A percentile compares a stretch with the other conserved stretches of the same genome.
Conservation (phyloP, 2,329 filamentous ascomycete genomes). For the Shiraia bambusicola region DNA sequence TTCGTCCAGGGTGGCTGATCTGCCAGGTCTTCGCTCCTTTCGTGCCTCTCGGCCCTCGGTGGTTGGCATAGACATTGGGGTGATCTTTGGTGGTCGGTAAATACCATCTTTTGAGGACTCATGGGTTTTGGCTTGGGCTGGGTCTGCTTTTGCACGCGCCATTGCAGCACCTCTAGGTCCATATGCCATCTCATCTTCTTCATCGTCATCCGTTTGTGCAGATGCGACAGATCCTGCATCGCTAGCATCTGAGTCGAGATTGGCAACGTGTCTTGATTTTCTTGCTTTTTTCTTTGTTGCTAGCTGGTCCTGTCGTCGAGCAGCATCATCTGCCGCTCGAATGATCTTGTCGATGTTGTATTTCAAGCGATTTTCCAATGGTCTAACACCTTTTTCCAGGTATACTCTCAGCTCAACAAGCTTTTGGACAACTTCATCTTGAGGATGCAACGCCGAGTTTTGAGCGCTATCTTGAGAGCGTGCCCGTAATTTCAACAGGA, state of each 20-base stretch:
- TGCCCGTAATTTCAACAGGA: constrained; percentile 71
- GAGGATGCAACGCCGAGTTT: constrained; percentile 48
- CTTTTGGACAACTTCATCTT: constrained; percentile 75
- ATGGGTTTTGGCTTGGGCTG: constrained; percentile 19
- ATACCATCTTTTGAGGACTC: constrained; percentile 62
- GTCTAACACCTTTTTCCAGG: constrained; percentile 87
- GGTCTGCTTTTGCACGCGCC: constrained; percentile 28
- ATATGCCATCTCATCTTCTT: constrained; percentile 64
- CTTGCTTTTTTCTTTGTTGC: constrained; percentile 17
- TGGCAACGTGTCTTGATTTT: constrained; percentile 42
- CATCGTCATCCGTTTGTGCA: constrained; percentile 38
- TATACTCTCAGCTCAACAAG: constrained; percentile 91
- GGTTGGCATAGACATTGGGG: constrained; percentile 79
- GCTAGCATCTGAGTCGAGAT: constrained; percentile 47
- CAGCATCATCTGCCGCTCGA: constrained; percentile 75
- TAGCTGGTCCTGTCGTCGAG: constrained; percentile 32
- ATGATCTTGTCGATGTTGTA: constrained; percentile 97
- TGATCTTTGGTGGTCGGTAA: constrained; percentile 86
- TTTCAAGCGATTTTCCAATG: constrained; percentile 83
- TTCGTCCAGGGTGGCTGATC: constrained; percentile 86
- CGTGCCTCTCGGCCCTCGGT: constrained; percentile 62
- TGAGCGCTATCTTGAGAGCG: constrained; percentile 32
- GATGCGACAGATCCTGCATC: constrained; percentile 33
- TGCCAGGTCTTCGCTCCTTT: constrained; percentile 62
- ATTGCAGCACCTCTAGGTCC: constrained; percentile 61